These are phyloP conservation scores for Pelargonium cotyledonis DNA, from an alignment of 441 rosid genomes.

Conservation along the genomic window DNA sequence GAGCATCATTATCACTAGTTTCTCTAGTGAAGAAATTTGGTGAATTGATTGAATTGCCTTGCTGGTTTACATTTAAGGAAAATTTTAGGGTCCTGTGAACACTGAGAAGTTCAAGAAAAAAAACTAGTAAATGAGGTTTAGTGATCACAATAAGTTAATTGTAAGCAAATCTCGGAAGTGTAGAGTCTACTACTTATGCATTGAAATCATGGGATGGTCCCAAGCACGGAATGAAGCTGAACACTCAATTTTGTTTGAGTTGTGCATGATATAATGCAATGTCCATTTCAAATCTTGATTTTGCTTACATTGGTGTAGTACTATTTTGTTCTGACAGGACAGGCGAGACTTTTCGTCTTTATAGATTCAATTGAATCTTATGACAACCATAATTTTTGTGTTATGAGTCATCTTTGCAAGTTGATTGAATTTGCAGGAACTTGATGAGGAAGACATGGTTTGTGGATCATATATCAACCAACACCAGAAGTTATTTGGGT, in stretches of 20 bases:
- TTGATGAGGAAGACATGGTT: constrained; percentile 1
- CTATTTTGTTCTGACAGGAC: neutral
- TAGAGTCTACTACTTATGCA: neutral
- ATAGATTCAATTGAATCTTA: neutral
- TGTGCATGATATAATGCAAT: neutral
- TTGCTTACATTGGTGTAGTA: neutral
- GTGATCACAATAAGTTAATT: neutral
- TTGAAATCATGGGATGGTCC: neutral
- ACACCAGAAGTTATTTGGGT: constrained; percentile 22
- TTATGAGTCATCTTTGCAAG: neutral
- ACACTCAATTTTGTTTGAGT: neutral
- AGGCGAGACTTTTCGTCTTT: neutral
- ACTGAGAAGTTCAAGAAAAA: neutral
- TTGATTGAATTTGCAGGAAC: constrained; percentile 9
- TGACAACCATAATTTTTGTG: neutral
- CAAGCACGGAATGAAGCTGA: too few relatives aligned
- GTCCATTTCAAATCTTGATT: neutral
- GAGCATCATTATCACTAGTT: neutral
- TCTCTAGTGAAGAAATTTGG: neutral
- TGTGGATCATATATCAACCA: neutral
- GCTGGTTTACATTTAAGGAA: neutral
- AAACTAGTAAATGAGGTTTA: too few relatives aligned
- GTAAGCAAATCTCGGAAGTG: neutral
- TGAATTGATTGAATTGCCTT: neutral
- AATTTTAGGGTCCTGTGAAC: neutral